Evolutionary conservation across 257 asterid species (phyloP).

Genomic region (Solanum acaule): DNA sequence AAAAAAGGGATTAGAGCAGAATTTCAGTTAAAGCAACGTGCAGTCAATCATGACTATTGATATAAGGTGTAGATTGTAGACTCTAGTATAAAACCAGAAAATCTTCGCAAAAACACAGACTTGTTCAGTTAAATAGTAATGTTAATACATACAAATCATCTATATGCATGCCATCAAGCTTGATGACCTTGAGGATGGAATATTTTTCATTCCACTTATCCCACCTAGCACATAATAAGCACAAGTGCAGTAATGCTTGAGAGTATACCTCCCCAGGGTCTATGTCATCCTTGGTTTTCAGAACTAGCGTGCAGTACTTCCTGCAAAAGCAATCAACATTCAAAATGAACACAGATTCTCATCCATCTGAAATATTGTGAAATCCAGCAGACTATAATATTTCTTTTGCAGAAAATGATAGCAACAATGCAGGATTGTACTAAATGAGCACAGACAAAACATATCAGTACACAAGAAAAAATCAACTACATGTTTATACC

Average conservation of each 20-base stretch:
- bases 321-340: slow-evolving; percentile 27
- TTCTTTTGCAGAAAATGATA: background rate
- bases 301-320: slow-evolving; percentile 71
- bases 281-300: slow-evolving; percentile 32
- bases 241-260: background rate
- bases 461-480: background rate
- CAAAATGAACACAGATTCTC: background rate
- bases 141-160: background rate
- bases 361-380: background rate
- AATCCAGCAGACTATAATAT: background rate
- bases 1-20: background rate
- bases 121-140: background rate
- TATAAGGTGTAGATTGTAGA: background rate
- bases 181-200: background rate
- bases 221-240: background rate
- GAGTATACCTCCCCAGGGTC: slow-evolving; percentile 46
- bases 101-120: background rate
- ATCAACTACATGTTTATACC: slow-evolving; percentile 29
- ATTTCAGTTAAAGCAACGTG: background rate
- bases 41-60: background rate
- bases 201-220: background rate
- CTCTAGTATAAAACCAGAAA: background rate
- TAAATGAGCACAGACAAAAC: background rate
- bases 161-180: background rate
- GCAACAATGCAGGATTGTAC: background rate